These are phyloP conservation scores for Aspergillus quadrilineatus DNA, from an alignment of 2,329 filamentous ascomycete species.

Conservation along the genomic window DNA sequence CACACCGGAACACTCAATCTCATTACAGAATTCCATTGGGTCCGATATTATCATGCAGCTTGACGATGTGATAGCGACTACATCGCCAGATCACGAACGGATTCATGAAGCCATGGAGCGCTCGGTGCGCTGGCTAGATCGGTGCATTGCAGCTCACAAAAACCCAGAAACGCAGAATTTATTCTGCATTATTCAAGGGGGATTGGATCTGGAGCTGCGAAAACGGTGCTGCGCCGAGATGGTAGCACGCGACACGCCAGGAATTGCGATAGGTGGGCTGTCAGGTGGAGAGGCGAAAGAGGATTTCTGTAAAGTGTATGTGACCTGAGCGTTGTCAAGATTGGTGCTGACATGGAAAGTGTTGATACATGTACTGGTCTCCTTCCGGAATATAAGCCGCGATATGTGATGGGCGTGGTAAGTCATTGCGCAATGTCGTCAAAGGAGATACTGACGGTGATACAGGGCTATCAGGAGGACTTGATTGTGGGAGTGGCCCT, in stretches of 20 bases:
- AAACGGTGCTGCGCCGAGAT: conserved; percentile 81
- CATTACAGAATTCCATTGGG: conserved; percentile 92
- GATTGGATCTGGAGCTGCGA: conserved; percentile 82
- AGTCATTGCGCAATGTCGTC: conserved; percentile 24
- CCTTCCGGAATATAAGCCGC: conserved; percentile 86
- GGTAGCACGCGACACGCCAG: conserved; percentile 86
- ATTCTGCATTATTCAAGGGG: conserved; percentile 98
- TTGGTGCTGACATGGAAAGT: conserved; percentile 29
- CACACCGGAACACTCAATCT: conserved; percentile 95
- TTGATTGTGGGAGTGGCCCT: conserved; percentile 89
- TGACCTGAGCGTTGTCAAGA: not conserved
- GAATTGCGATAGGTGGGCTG: conserved; percentile 92
- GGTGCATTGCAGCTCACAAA: conserved; percentile 86
- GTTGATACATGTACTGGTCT: conserved; percentile 81
- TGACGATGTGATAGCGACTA: conserved; percentile 95
- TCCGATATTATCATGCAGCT: conserved; percentile 99
- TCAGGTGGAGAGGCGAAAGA: conserved; percentile 93
- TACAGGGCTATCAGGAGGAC: conserved; percentile 85
- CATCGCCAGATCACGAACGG: conserved; percentile 79
- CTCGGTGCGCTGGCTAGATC: conserved; percentile 91
- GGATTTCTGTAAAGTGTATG: conserved; percentile 79
- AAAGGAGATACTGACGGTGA: conserved; percentile 17
- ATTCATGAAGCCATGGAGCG: conserved; percentile 96
- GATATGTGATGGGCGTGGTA: conserved; percentile 97
- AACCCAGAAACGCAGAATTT: conserved; percentile 83